Evolutionary conservation across 2,329 filamentous ascomycete species (phyloP).

Genomic region (Trichoderma afroharzianum): DNA sequence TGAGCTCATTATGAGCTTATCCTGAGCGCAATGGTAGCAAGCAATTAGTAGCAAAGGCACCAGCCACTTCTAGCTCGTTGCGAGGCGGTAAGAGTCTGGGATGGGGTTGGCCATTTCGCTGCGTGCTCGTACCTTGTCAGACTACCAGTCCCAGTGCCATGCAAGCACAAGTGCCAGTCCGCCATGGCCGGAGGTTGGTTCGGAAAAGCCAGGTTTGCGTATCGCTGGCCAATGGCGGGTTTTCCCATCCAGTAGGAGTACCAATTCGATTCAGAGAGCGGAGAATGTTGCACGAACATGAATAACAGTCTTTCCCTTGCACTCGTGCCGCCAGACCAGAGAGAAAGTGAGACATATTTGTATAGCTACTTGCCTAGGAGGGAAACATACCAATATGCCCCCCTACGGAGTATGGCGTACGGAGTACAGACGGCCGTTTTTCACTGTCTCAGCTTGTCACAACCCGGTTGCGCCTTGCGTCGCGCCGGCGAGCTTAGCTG

Average conservation of each 20-base stretch:
- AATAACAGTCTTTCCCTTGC: background rate
- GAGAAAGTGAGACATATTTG: background rate
- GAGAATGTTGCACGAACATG: background rate
- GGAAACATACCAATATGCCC: background rate
- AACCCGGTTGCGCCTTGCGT: conserved; percentile 4
- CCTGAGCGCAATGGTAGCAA: background rate
- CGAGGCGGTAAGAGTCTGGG: background rate
- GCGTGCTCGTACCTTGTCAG: background rate
- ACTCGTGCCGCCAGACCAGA: background rate
- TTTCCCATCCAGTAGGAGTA: background rate
- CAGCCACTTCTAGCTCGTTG: background rate
- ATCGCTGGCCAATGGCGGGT: background rate
- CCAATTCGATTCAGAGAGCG: background rate
- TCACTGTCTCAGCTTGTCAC: background rate
- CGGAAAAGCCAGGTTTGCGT: background rate
- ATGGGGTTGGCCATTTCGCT: background rate
- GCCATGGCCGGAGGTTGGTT: background rate
- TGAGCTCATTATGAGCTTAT: too few species aligned
- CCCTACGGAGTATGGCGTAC: background rate
- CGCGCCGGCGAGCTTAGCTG: background rate
- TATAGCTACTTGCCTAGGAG: background rate
- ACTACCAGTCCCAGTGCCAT: background rate
- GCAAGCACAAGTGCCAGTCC: background rate
- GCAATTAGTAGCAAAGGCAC: background rate
- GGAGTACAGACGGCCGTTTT: background rate